phyloP scores from a whole-genome alignment of 495 filamentous ascomycete species.

The Talaromyces wortmannii region DNA sequence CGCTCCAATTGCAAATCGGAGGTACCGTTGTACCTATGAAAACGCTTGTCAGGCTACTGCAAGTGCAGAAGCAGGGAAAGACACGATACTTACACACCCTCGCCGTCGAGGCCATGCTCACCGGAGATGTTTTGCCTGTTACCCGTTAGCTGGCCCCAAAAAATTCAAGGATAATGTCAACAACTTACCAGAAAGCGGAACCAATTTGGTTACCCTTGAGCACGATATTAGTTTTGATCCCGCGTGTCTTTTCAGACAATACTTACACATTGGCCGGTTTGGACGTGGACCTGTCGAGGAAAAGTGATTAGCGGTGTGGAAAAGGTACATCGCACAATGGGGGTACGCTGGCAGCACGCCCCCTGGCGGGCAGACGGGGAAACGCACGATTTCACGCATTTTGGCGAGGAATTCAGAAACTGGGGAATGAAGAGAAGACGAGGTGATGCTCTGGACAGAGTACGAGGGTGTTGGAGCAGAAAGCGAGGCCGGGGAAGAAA shows the following conservation, averaged over 20 bases:
- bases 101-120: conserved; percentile 97
- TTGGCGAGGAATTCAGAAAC: conserved; percentile 27
- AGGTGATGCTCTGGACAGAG: no score
- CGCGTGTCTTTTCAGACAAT: not conserved
- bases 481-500: no score
- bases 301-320: no score
- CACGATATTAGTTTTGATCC: not conserved
- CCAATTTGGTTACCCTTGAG: conserved; percentile 98
- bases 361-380: conserved; percentile 21
- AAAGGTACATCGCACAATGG: conserved; percentile 21
- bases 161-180: conserved; percentile 7
- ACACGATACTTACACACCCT: conserved; percentile 68
- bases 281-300: conserved; percentile 74
- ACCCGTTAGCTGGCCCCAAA: conserved; percentile 16
- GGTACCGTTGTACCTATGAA: conserved; percentile 81
- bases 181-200: conserved; percentile 92
- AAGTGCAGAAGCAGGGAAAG: not conserved
- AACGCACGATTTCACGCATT: conserved; percentile 94
- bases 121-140: conserved; percentile 90
- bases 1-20: conserved; percentile 99
- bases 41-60: conserved; percentile 10
- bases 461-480: no score
- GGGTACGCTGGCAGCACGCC: conserved; percentile 1
- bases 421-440: no score
- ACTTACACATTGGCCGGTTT: conserved; percentile 97